These are phyloP conservation scores for Eucalyptus melliodora DNA, from an alignment of 345 rosid genomes.

Conservation along the genomic window DNA sequence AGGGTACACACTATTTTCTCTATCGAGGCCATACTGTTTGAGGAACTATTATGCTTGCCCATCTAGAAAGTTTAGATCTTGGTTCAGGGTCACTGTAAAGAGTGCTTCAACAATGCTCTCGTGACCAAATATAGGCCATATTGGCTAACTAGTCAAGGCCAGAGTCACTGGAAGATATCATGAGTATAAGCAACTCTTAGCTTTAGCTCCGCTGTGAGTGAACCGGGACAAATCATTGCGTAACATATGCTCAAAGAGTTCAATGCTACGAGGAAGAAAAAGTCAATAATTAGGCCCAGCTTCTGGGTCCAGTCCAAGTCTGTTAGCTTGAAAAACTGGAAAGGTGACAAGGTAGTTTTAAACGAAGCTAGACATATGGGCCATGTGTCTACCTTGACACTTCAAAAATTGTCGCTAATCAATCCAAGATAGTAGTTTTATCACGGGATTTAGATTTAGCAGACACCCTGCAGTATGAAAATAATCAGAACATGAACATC, in stretches of 20 bases:
- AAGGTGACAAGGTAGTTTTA: neutral
- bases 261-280: neutral
- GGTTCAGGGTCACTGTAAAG: neutral
- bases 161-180: neutral
- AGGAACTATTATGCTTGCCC: neutral
- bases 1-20: neutral
- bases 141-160: neutral
- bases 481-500: neutral
- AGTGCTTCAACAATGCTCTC: neutral
- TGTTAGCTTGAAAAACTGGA: neutral
- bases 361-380: neutral
- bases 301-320: neutral
- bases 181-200: neutral
- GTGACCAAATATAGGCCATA: neutral
- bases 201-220: neutral
- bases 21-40: neutral
- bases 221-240: neutral
- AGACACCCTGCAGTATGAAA: neutral
- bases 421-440: neutral
- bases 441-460: neutral
- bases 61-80: neutral
- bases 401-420: neutral
- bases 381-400: neutral
- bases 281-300: neutral
- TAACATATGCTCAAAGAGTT: neutral